Evolutionary conservation across 345 rosid species (phyloP).

Genomic region (Lepidium didymum): DNA sequence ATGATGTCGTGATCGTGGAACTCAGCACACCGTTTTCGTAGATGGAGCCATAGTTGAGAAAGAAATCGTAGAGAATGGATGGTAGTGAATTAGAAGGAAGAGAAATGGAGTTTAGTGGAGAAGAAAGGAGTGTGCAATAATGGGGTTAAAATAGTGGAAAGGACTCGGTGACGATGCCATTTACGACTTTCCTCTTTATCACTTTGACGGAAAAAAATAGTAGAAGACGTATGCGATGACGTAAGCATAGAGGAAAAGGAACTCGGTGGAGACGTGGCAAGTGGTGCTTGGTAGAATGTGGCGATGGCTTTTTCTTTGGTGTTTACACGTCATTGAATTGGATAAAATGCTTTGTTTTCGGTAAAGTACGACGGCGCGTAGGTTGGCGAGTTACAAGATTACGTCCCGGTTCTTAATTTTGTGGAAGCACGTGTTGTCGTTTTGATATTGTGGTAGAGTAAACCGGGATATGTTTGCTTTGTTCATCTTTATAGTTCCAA

Average conservation of each 20-base stretch:
- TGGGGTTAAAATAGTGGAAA: conserved; percentile 10
- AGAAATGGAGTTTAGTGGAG: conserved; percentile 11
- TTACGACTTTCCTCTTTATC: conserved; percentile 12
- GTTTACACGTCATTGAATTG: conserved; percentile 10
- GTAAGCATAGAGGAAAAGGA: not conserved
- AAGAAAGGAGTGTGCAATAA: conserved; percentile 16
- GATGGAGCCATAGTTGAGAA: conserved; percentile 47
- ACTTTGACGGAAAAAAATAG: not conserved
- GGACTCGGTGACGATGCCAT: conserved; percentile 10
- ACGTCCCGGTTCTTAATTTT: conserved; percentile 16
- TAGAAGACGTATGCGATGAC: conserved; percentile 6
- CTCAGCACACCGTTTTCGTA: conserved; percentile 39
- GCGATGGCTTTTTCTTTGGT: not conserved
- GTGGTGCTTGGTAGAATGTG: not conserved
- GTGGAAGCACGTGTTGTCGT: conserved; percentile 16
- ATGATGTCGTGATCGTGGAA: not conserved
- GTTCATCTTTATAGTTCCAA: not conserved
- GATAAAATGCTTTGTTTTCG: conserved; percentile 6
- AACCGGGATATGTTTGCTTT: not conserved
- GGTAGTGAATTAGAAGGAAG: not conserved
- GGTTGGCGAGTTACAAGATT: conserved; percentile 7
- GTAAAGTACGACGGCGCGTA: conserved; percentile 22
- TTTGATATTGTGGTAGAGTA: conserved; percentile 7
- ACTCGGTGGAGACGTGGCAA: not conserved
- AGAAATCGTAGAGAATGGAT: conserved; percentile 1